These are phyloP conservation scores for Botrytis hyacinthi DNA, from an alignment of 2,329 filamentous ascomycete species.

Conservation along the genomic window DNA sequence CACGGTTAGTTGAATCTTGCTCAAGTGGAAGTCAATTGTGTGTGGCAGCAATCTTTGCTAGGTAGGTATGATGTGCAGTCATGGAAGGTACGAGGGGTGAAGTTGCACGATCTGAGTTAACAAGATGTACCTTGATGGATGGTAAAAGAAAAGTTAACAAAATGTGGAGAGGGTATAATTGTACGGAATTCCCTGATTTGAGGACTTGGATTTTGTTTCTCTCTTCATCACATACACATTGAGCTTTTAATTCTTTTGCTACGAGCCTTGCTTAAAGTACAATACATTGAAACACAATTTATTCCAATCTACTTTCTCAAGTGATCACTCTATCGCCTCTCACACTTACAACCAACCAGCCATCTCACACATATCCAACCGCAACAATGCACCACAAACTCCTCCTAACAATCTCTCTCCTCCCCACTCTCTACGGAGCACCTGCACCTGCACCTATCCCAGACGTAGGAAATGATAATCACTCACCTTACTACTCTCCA, in stretches of 20 bases:
- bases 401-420: not conserved
- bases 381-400: not conserved
- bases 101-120: not conserved
- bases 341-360: no score
- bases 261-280: not conserved
- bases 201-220: not conserved
- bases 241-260: not conserved
- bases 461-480: not conserved
- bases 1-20: not conserved
- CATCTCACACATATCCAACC: not conserved
- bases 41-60: not conserved
- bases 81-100: not conserved
- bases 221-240: not conserved
- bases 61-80: not conserved
- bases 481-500: not conserved
- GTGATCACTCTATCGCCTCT: not conserved
- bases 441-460: not conserved
- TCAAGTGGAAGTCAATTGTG: not conserved
- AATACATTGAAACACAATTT: not conserved
- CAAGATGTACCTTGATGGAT: not conserved
- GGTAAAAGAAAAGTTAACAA: not conserved
- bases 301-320: not conserved
- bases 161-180: not conserved
- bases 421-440: not conserved
- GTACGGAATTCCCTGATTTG: not conserved